Percentiles rank a stretch among this genome's conserved stretches.
These are phyloP conservation scores for Sesbania bispinosa DNA, from an alignment of 306 rosid species.

Conservation along the genomic window DNA sequence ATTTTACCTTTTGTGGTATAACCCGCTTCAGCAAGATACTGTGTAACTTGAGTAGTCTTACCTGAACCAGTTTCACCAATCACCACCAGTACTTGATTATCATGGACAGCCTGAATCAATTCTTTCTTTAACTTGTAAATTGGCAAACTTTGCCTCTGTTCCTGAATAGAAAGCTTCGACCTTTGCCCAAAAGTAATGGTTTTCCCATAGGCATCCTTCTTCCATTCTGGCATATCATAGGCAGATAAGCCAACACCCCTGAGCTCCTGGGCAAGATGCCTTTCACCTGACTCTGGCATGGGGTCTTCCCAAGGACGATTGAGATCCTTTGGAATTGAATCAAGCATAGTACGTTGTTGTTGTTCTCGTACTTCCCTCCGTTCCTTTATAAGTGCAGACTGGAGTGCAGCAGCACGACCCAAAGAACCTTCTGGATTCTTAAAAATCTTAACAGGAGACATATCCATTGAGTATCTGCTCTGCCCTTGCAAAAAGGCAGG, in stretches of 20 bases:
- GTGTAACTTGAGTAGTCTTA: constrained; percentile 84
- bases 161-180: constrained; percentile 84
- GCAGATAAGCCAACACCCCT: constrained; percentile 92
- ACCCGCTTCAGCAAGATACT: constrained; percentile 88
- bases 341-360: constrained; percentile 88
- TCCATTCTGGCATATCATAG: constrained; percentile 91
- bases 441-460: constrained; percentile 93
- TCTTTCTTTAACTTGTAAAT: constrained; percentile 83
- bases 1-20: constrained; percentile 62
- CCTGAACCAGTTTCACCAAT: constrained; percentile 98
- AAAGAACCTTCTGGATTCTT: constrained; percentile 91
- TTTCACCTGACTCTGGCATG: constrained; percentile 86
- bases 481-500: constrained; percentile 87
- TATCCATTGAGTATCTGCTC: constrained; percentile 73
- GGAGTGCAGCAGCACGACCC: constrained; percentile 89
- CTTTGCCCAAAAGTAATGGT: constrained; percentile 80
- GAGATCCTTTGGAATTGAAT: constrained; percentile 89
- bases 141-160: constrained; percentile 88
- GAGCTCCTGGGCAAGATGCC: constrained; percentile 89
- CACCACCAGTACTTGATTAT: constrained; percentile 81
- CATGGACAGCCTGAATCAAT: constrained; percentile 80
- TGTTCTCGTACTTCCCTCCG: constrained; percentile 90
- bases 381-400: constrained; percentile 88
- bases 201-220: constrained; percentile 91
- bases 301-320: constrained; percentile 99